phyloP scores from a whole-genome alignment of 345 rosid species.

The Linum usitatissimum region DNA sequence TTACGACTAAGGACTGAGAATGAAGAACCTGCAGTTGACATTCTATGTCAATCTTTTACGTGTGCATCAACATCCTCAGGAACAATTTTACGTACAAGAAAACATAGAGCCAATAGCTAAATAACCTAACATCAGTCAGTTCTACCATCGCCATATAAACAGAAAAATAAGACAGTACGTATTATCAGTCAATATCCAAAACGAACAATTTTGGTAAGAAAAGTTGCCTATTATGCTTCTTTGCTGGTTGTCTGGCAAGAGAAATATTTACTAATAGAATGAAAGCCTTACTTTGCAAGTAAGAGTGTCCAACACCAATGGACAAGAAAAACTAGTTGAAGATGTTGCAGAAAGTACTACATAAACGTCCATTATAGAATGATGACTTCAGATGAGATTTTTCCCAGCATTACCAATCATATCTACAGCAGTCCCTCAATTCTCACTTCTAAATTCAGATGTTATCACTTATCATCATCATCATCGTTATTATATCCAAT shows the following conservation, averaged over 20 bases:
- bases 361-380: neutral
- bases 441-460: neutral
- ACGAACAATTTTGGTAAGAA: neutral
- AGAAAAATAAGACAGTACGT: too few relatives aligned
- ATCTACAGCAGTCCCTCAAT: too few relatives aligned
- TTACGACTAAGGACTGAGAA: slow-evolving; percentile 61
- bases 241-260: neutral
- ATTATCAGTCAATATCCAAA: neutral
- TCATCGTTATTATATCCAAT: too few relatives aligned
- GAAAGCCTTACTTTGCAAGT: neutral
- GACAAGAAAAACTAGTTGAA: neutral
- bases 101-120: neutral
- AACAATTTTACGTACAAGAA: too few relatives aligned
- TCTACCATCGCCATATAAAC: too few relatives aligned
- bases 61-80: neutral
- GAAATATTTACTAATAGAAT: neutral
- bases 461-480: neutral
- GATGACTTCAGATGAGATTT: neutral
- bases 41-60: neutral
- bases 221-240: too few relatives aligned
- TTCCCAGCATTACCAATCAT: neutral
- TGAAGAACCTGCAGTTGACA: slow-evolving; percentile 52
- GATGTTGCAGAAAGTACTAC: neutral
- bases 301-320: neutral
- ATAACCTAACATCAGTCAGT: neutral